phyloP scores from a whole-genome alignment of 148 eudicot genomes.

The Vaccinium darrowii region DNA sequence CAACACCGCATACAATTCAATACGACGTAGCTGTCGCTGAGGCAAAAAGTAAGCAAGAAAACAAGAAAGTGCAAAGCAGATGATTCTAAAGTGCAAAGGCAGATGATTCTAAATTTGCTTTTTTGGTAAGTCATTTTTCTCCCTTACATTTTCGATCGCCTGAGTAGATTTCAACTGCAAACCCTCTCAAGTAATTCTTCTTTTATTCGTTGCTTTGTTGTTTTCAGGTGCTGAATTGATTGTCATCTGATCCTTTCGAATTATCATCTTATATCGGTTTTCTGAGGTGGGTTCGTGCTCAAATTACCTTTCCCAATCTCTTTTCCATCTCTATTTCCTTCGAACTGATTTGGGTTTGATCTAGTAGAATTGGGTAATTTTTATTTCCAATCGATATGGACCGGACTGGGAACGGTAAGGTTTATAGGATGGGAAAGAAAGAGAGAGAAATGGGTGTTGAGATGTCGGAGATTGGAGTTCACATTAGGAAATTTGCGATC shows the following conservation, averaged over 20 bases:
- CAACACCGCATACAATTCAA: not conserved
- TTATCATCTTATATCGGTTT: not conserved
- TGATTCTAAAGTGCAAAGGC: constrained; percentile 5
- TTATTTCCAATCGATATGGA: constrained; percentile 9
- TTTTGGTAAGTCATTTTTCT: constrained; percentile 16
- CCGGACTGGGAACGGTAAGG: constrained; percentile 5
- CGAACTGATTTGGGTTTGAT: constrained; percentile 12
- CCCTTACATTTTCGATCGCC: not conserved
- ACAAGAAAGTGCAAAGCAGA: constrained; percentile 8
- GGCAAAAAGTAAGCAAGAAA: constrained; percentile 17
- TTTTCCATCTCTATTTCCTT: not conserved
- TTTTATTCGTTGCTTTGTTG: not conserved
- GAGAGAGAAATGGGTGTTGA: constrained; percentile 33
- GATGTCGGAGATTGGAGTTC: constrained; percentile 26
- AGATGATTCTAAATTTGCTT: not conserved
- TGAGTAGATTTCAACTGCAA: not conserved
- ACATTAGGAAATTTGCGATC: constrained; percentile 23
- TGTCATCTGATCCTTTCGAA: not conserved
- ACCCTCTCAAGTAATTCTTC: constrained; percentile 19
- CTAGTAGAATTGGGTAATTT: not conserved
- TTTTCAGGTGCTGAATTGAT: constrained; percentile 24
- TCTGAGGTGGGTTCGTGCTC: constrained; percentile 16
- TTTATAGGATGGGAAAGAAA: constrained; percentile 7
- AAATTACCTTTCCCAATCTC: constrained; percentile 3
- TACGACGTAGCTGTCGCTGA: constrained; percentile 21